Percentiles rank a stretch among this genome's conserved stretches.
These are phyloP conservation scores for Penicillium psychrofluorescens DNA, from an alignment of 495 filamentous ascomycete species.

Conservation along the genomic window DNA sequence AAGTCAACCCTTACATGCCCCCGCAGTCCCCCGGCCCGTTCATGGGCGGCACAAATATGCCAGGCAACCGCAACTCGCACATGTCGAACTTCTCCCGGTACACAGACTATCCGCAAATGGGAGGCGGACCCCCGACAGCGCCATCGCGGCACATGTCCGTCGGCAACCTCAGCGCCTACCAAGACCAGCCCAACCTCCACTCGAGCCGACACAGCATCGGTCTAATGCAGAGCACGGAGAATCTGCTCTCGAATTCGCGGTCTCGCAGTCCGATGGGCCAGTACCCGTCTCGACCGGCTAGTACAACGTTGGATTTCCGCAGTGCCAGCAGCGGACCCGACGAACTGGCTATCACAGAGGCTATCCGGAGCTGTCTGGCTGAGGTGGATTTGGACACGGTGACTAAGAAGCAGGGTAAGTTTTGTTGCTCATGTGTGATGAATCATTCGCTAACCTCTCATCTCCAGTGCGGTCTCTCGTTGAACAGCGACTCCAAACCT, in stretches of 20 bases:
- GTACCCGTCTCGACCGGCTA: constrained; percentile 50
- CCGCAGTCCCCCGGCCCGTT: constrained; percentile 72
- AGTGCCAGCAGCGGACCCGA: constrained; percentile 55
- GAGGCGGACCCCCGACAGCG: constrained; percentile 22
- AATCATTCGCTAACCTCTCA: constrained; percentile 12
- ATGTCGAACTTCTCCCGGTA: constrained; percentile 48
- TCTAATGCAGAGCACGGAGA: constrained; percentile 52
- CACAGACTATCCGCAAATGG: constrained; percentile 40
- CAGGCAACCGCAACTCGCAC: constrained; percentile 48
- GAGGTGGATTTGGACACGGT: constrained; percentile 93
- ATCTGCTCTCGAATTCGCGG: constrained; percentile 46
- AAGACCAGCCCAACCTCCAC: constrained; percentile 34
- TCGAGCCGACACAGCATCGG: constrained; percentile 41
- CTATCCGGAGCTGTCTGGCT: constrained; percentile 71
- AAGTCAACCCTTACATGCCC: constrained; percentile 59
- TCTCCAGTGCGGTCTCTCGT: constrained; percentile 68
- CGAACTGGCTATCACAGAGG: constrained; percentile 66
- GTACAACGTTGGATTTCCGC: constrained; percentile 66
- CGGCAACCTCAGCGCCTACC: constrained; percentile 53
- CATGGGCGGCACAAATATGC: constrained; percentile 35
- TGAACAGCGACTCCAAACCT: constrained; percentile 85
- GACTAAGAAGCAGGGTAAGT: constrained; percentile 88
- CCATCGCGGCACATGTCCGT: constrained; percentile 54
- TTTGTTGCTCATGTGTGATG: not conserved
- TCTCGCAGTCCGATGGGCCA: constrained; percentile 47